A percentile compares a stretch with the other conserved stretches of the same genome.
Conservation (phyloP, 2,329 filamentous ascomycete genomes). For the Fusarium vanettenii region DNA sequence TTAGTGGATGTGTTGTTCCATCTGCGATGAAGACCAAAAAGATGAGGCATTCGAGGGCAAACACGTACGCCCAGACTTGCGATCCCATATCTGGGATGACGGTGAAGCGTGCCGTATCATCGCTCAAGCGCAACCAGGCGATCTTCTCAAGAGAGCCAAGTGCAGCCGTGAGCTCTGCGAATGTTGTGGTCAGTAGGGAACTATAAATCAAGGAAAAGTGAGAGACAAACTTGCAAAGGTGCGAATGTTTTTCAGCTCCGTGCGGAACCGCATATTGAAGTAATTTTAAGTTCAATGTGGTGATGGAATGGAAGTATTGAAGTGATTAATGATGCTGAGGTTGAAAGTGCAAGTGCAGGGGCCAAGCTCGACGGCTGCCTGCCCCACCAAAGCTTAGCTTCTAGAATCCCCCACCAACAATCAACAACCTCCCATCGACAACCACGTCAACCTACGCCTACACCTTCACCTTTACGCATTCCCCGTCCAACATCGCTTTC, state of each 20-base stretch:
- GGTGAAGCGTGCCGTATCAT: slow-evolving; percentile 90
- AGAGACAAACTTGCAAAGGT: slow-evolving; percentile 68
- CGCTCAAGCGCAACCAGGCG: slow-evolving; percentile 89
- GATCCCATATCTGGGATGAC: slow-evolving; percentile 95
- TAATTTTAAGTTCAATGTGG: neutral
- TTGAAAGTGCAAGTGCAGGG: slow-evolving; percentile 3
- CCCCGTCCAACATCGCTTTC: neutral
- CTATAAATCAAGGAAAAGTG: neutral
- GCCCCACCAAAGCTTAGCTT: slow-evolving; percentile 52
- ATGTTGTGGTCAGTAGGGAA: slow-evolving; percentile 2
- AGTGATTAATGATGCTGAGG: slow-evolving; percentile 16
- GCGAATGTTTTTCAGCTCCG: slow-evolving; percentile 73
- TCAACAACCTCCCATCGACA: too few relatives aligned
- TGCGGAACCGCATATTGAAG: slow-evolving; percentile 72
- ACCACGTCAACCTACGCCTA: neutral
- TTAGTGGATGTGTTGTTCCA: slow-evolving; percentile 6
- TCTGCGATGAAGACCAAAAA: neutral
- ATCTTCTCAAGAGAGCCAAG: slow-evolving; percentile 80
- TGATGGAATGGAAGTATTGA: neutral
- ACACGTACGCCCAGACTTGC: slow-evolving; percentile 89
- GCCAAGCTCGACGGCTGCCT: neutral
- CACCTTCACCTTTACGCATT: neutral
- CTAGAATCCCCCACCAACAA: slow-evolving; percentile 43
- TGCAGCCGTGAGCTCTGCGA: slow-evolving; percentile 70
- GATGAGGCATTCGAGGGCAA: neutral